Conservation (phyloP, 2,329 filamentous ascomycete species). For the Lachnellula hyalina region DNA sequence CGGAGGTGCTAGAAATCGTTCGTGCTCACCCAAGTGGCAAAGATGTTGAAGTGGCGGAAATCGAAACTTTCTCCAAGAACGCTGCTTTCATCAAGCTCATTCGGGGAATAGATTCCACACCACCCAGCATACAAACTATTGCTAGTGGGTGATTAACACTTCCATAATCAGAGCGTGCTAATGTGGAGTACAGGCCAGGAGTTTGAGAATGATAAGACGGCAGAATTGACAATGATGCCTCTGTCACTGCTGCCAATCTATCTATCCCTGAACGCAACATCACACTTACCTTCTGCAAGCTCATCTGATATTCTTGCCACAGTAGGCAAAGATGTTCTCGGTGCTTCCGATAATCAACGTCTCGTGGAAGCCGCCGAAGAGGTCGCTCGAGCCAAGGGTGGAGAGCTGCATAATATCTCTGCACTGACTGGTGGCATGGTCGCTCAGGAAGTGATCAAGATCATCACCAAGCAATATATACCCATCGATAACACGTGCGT, state of each 20-base stretch:
- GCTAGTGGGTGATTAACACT: constrained; percentile 20
- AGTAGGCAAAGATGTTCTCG: constrained; percentile 40
- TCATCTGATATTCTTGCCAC: constrained; percentile 49
- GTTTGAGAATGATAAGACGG: constrained; percentile 48
- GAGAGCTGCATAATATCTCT: constrained; percentile 89
- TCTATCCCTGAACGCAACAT: constrained; percentile 55
- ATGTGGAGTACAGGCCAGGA: constrained; percentile 43
- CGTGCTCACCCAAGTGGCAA: constrained; percentile 45
- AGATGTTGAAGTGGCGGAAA: constrained; percentile 62
- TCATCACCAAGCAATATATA: constrained; percentile 68
- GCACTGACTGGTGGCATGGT: constrained; percentile 85
- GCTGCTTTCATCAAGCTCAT: constrained; percentile 89
- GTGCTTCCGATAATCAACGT: constrained; percentile 45
- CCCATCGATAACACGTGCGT: constrained; percentile 67
- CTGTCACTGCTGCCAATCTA: constrained; percentile 64
- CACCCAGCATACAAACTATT: constrained; percentile 20
- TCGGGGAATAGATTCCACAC: constrained; percentile 35
- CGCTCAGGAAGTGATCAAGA: constrained; percentile 95
- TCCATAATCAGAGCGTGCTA: constrained; percentile 17
- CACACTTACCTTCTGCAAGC: constrained; percentile 40
- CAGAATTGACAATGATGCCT: constrained; percentile 31
- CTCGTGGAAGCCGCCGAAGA: constrained; percentile 56
- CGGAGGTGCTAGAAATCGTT: constrained; percentile 65
- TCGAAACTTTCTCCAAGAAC: constrained; percentile 93
- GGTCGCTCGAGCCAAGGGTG: constrained; percentile 70